phyloP scores from a whole-genome alignment of 2,329 filamentous ascomycete genomes.

The Aquanectria penicillioides region DNA sequence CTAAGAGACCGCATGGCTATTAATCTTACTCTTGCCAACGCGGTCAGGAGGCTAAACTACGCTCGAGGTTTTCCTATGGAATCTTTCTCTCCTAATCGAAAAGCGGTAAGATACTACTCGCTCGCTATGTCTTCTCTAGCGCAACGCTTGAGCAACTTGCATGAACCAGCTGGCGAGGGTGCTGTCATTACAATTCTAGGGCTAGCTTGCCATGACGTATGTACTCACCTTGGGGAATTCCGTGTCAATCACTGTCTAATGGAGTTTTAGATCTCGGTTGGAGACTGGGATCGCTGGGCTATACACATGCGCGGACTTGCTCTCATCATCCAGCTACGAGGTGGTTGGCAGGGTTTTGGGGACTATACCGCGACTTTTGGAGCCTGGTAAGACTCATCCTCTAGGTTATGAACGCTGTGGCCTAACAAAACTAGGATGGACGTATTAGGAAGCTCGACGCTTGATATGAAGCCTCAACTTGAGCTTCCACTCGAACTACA shows the following conservation, averaged over 20 bases:
- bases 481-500: no score
- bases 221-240: background rate
- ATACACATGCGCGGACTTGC: background rate
- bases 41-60: no score
- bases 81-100: background rate
- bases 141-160: background rate
- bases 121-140: background rate
- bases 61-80: background rate
- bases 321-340: background rate
- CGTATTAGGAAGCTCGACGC: no score
- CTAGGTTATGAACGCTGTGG: no score
- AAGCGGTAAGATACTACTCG: background rate
- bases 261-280: background rate
- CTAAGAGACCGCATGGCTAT: no score
- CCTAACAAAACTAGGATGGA: no score
- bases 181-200: background rate
- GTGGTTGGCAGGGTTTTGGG: background rate
- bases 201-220: background rate
- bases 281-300: background rate
- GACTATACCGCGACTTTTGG: background rate
- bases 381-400: background rate
- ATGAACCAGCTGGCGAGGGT: background rate
- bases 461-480: no score
- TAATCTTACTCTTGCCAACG: background rate
- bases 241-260: background rate